Evolutionary conservation across 2,329 filamentous ascomycete genomes (phyloP).

Genomic region (Sporothrix variecibatus): DNA sequence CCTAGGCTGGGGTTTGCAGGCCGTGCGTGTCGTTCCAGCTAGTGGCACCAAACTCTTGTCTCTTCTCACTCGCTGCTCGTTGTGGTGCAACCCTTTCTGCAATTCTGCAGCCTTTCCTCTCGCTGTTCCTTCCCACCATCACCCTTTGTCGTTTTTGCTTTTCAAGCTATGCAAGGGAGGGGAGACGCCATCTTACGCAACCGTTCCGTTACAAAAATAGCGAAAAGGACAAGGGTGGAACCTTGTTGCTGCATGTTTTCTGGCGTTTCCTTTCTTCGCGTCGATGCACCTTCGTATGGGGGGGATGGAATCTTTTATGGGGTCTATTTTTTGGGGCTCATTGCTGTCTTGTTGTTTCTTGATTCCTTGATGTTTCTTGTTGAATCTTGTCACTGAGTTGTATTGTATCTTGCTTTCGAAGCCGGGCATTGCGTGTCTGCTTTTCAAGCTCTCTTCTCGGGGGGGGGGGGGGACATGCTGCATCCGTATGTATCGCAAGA

Average conservation of each 20-base stretch:
- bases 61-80: neutral
- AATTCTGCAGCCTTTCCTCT: constrained; percentile 3
- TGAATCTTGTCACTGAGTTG: neutral
- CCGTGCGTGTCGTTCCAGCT: constrained; percentile 6
- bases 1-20: constrained; percentile 17
- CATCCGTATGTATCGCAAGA: neutral
- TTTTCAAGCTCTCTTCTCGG: neutral
- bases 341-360: constrained; percentile 3
- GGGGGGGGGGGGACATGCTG: neutral
- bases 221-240: constrained; percentile 7
- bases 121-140: neutral
- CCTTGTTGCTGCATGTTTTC: constrained; percentile 6
- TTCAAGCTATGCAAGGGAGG: constrained; percentile 20
- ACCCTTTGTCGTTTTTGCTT: neutral
- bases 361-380: neutral
- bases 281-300: constrained; percentile 11
- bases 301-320: constrained; percentile 16
- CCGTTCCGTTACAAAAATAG: constrained; percentile 5
- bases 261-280: neutral
- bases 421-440: neutral
- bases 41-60: constrained; percentile 17
- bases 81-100: neutral
- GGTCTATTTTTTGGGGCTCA: neutral
- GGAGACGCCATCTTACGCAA: constrained; percentile 15
- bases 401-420: neutral